Conservation (phyloP, 331 rosid genomes). For the Pyrus hybrid region DNA sequence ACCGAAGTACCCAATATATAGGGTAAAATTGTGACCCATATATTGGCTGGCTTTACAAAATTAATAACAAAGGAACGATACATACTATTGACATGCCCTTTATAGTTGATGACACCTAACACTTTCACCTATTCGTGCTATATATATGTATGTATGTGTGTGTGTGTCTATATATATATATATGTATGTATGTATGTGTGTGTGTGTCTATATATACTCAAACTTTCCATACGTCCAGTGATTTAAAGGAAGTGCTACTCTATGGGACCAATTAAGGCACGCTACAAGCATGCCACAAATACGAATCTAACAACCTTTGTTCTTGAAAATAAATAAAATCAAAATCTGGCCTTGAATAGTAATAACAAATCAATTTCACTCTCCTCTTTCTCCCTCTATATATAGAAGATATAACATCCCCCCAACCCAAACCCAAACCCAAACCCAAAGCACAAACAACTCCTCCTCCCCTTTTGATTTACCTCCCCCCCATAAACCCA, state of each 20-base stretch:
- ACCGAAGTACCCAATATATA: neutral
- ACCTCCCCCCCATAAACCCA: neutral
- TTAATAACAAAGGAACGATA: no score
- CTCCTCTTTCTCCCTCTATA: neutral
- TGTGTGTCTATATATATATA: no score
- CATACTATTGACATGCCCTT: neutral
- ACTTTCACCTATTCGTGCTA: neutral
- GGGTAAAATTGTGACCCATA: no score
- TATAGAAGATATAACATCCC: neutral
- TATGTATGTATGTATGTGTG: no score
- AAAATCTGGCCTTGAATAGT: no score
- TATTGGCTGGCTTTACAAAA: no score
- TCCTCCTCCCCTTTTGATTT: neutral
- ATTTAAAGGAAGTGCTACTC: no score
- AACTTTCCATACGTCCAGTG: neutral
- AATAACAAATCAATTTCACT: neutral
- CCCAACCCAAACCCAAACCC: neutral
- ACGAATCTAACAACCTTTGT: no score
- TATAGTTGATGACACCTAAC: neutral
- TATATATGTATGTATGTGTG: no score
- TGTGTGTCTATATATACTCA: neutral
- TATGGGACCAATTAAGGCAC: neutral
- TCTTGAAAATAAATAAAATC: no score
- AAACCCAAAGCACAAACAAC: neutral
- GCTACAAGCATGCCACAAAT: neutral